Evolutionary conservation across 2,329 filamentous ascomycete genomes (phyloP), one percentile per base, ranked within the genome.

Genomic region (Achaetomium macrosporum): DNA sequence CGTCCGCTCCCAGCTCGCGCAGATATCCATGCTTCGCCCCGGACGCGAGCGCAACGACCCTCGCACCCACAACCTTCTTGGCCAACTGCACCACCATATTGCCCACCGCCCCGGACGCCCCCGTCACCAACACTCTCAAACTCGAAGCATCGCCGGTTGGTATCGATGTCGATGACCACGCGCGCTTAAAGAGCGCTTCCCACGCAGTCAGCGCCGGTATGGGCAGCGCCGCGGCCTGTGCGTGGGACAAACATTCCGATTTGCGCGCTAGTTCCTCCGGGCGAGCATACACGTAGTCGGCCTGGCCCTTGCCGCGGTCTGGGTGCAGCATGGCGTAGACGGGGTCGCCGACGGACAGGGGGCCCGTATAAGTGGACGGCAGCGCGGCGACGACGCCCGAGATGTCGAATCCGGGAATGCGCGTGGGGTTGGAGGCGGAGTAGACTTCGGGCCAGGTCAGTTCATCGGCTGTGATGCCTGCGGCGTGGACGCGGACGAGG

Each of bases 401-500:
- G 16, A 71, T 53, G 25, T 71, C 69, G 41, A 69, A 68, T 0
- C 69, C 69, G 0, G 69, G 69, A 12, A 71, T 64, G 3, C 63
- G 60, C 2, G 51, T 41, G 1, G 63, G 50, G 0, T 60, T 63
- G 2, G 58, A 13, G 40, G n/a, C 20, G 40, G 8, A 40, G 53
- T 69, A 70, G 0, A 69, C 43, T 4, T 69, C 69, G 1, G 57
- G 59, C 69, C 69, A 71, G 1, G 58, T 51, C 2, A 68, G 43
- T 31, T 71, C 69, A 46, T 69, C 66, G 19, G 62, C 66, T 0
- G 68, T 71, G 42, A 71, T 51, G 2, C 66, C 68, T 0, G 68
- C 67, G 1, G 69, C 64, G 12, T 66, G 47, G 0, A 70, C 66
- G 3, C 51, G 59, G 48, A 71, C 51, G 6, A 71, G 63, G 1